Conservation (phyloP, 352 stramenopile species). For the Globisporangium heterothallicum region DNA sequence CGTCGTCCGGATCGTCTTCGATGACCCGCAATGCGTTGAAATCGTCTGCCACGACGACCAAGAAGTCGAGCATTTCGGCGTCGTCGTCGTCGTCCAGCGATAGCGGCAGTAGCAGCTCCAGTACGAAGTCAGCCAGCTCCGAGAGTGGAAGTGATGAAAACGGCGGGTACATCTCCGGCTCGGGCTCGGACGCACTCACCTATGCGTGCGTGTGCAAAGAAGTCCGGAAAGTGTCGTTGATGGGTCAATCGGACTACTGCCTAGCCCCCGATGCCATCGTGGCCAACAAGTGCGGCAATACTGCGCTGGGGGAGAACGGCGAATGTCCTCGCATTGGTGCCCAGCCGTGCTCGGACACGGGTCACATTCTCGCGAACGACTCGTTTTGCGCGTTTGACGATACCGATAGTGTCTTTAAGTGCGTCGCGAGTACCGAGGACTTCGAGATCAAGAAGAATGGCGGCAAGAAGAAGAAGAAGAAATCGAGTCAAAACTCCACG, state of each 20-base stretch:
- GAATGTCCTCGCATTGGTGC: conserved; percentile 47
- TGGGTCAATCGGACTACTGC: conserved; percentile 71
- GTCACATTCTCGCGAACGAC: conserved; percentile 56
- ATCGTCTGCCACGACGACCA: not conserved
- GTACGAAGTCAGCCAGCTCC: not conserved
- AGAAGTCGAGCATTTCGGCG: not conserved
- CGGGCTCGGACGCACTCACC: conserved; percentile 25
- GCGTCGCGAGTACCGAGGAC: conserved; percentile 57
- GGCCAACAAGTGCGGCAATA: conserved; percentile 66
- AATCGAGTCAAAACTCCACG: conserved; percentile 5
- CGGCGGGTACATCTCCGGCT: conserved; percentile 16
- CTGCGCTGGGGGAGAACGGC: conserved; percentile 37
- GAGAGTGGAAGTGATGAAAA: conserved; percentile 14
- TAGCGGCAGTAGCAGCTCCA: not conserved
- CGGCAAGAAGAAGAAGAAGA: conserved; percentile 41
- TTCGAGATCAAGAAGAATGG: conserved; percentile 52
- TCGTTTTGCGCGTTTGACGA: conserved; percentile 54
- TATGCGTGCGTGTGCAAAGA: conserved; percentile 42
- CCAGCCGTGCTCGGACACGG: conserved; percentile 50
- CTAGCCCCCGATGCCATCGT: conserved; percentile 32
- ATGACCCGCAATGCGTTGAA: not conserved
- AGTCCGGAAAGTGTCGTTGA: conserved; percentile 51
- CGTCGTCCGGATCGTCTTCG: not conserved
- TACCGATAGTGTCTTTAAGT: conserved; percentile 68
- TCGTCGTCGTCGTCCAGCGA: not conserved